Evolutionary conservation across 2,329 filamentous ascomycete species (phyloP).

Genomic region (Diaporthe ilicicola): DNA sequence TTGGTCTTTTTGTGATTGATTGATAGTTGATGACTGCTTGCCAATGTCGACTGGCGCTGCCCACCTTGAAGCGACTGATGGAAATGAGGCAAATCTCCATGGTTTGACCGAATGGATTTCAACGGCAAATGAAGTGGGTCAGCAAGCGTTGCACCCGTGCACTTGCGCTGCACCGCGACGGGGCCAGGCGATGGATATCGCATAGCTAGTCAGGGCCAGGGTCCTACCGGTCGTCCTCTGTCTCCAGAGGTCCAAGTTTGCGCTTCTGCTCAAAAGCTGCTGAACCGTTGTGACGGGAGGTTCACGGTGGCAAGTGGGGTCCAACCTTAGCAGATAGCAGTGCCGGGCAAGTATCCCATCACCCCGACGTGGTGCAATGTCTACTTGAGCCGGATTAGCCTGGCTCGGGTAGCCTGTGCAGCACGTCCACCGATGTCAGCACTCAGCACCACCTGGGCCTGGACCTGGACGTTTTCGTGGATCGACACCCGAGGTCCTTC

Average conservation of each 20-base stretch:
- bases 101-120: not conserved
- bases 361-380: not conserved
- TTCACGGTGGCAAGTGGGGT: slow-evolving; percentile 11
- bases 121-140: not conserved
- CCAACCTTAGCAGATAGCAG: not conserved
- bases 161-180: not conserved
- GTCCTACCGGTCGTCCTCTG: not conserved
- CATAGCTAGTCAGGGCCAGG: slow-evolving; percentile 12
- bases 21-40: not conserved
- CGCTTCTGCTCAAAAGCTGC: slow-evolving; percentile 6
- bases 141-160: not conserved
- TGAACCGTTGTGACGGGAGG: not conserved
- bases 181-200: not conserved
- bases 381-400: not conserved
- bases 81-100: not conserved
- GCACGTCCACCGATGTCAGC: not conserved
- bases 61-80: not conserved
- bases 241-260: not conserved
- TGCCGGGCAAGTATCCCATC: not conserved
- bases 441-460: not conserved
- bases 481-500: not conserved
- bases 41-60: not conserved
- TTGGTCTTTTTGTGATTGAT: not conserved
- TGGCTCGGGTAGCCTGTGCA: too few species aligned
- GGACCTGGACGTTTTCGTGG: not conserved